Percentiles rank a stretch among this genome's conserved stretches.
Conservation (phyloP, 1,284 basidiomycete genomes). For the Termitomyces sp. region DNA sequence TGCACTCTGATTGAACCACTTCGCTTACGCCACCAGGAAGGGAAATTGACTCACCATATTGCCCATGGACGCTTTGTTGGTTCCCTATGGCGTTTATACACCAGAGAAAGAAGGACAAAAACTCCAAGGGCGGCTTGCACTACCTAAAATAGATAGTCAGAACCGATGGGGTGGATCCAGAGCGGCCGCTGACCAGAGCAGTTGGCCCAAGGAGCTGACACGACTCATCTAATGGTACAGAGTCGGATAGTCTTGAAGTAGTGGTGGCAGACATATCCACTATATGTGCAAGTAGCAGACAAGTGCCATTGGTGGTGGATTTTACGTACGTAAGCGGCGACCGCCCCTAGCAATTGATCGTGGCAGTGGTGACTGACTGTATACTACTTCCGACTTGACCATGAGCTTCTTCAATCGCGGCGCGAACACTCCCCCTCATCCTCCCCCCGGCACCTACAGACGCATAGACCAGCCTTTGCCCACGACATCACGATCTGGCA, state of each 20-base stretch:
- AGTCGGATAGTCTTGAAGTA: constrained; percentile 18
- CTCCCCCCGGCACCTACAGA: constrained; percentile 33
- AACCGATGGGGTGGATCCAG: neutral
- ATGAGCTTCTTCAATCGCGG: constrained; percentile 27
- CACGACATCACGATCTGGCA: constrained; percentile 23
- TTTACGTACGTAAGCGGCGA: constrained; percentile 10
- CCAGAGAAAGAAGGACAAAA: constrained; percentile 78
- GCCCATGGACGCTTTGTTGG: constrained; percentile 83
- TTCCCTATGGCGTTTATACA: constrained; percentile 88
- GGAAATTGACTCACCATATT: constrained; percentile 65
- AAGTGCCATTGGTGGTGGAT: neutral
- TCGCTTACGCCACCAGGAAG: constrained; percentile 1
- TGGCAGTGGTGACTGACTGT: constrained; percentile 7
- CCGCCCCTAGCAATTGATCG: neutral
- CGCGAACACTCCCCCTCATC: constrained; percentile 8
- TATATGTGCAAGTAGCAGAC: constrained; percentile 3
- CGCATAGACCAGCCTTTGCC: constrained; percentile 34
- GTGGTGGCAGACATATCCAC: constrained; percentile 6
- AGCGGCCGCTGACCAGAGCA: constrained; percentile 44
- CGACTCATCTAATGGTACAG: constrained; percentile 53
- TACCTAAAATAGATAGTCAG: constrained; percentile 36
- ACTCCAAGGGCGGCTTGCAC: constrained; percentile 85
- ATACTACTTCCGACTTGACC: constrained; percentile 1
- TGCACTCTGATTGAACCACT: constrained; percentile 23
- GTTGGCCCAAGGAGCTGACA: constrained; percentile 65